A percentile compares a stretch with the other conserved stretches of the same genome.
Evolutionary conservation across 192 early-diverging fungal species (phyloP).

Genomic region (Entomortierella lignicola): DNA sequence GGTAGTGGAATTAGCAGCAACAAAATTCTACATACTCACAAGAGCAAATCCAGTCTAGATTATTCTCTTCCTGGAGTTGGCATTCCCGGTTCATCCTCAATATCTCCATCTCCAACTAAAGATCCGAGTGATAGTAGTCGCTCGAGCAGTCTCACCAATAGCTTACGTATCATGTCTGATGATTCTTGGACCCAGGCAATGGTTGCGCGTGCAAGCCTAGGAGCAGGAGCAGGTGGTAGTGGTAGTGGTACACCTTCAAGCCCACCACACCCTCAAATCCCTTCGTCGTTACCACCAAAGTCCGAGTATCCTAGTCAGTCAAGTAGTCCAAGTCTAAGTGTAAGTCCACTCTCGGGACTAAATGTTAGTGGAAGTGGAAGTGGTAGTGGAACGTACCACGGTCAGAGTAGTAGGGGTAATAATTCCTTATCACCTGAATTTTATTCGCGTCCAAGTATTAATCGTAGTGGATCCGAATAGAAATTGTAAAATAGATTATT

Average conservation of each 20-base stretch:
- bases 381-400: not conserved
- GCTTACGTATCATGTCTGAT: slow-evolving; percentile 17
- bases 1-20: not conserved
- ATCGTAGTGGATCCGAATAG: not conserved
- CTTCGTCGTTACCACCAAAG: not conserved
- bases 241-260: not conserved
- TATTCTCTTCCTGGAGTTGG: not conserved
- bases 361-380: not conserved
- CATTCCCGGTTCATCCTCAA: not conserved
- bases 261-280: not conserved
- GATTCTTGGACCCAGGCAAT: slow-evolving; percentile 45
- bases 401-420: not conserved
- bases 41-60: slow-evolving; percentile 20
- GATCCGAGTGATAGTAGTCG: slow-evolving; percentile 2
- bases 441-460: not conserved
- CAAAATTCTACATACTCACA: slow-evolving; percentile 7
- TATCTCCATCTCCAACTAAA: not conserved
- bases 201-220: slow-evolving; percentile 26
- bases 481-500: too few species aligned
- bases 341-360: not conserved
- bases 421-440: not conserved
- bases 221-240: not conserved
- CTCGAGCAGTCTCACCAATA: slow-evolving; percentile 26
- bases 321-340: not conserved
- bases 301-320: not conserved